Percentiles rank a stretch among this genome's conserved stretches.
Conservation (phyloP, 176 grass and related monocot species). For the Paspalum notatum region DNA sequence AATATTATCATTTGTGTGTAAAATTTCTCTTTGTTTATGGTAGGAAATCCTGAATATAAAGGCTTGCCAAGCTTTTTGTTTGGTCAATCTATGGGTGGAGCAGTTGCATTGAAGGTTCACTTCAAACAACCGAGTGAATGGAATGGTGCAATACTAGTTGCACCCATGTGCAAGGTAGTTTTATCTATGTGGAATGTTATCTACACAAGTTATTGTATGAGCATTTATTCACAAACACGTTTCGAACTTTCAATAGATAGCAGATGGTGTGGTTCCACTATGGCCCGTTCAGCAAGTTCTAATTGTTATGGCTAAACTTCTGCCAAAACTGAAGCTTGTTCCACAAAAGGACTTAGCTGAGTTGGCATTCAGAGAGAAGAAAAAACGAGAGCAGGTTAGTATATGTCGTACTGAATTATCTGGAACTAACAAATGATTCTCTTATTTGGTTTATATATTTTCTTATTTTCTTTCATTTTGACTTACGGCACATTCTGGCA, state of each 20-base stretch:
- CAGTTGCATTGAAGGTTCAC: conserved; percentile 89
- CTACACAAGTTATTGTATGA: conserved; percentile 2
- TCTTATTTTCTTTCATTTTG: conserved; percentile 24
- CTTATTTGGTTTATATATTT: neutral
- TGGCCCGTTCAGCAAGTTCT: conserved; percentile 88
- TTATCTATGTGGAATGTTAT: neutral
- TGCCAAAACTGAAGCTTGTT: conserved; percentile 89
- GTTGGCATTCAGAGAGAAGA: conserved; percentile 79
- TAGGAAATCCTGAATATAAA: conserved; percentile 77
- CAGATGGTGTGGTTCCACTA: conserved; percentile 79
- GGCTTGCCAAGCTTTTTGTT: conserved; percentile 82
- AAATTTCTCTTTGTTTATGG: conserved; percentile 17
- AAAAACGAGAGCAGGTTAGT: conserved; percentile 79
- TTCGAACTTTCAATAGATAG: conserved; percentile 72
- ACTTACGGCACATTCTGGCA: neutral
- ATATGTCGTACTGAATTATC: conserved; percentile 11
- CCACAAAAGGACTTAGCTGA: conserved; percentile 94
- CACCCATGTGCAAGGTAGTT: conserved; percentile 98
- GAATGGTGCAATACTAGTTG: conserved; percentile 90
- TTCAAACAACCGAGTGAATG: conserved; percentile 83
- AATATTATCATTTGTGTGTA: conserved; percentile 10
- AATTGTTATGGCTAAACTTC: conserved; percentile 74
- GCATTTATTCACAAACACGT: conserved; percentile 5
- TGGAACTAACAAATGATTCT: neutral
- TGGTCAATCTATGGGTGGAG: conserved; percentile 95